Percentiles rank a stretch among this genome's conserved stretches.
phyloP scores from a whole-genome alignment of 352 stramenopile genomes.

The Phytopythium boreale region DNA sequence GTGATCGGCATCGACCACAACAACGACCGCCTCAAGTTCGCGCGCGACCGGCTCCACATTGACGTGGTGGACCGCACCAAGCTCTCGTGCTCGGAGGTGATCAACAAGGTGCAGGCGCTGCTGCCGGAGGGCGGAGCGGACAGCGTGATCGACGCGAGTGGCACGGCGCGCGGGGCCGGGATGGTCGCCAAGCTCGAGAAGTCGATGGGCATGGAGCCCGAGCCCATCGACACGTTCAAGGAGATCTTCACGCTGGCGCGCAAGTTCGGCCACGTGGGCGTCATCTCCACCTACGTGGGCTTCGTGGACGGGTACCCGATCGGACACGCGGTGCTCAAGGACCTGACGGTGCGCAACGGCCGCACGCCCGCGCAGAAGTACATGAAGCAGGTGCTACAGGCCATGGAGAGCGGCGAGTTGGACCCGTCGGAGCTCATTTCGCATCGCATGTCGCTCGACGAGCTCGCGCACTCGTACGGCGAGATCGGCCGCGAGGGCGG shows the following conservation, averaged over 20 bases:
- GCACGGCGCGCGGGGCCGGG: slow-evolving; percentile 25
- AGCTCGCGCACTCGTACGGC: slow-evolving; percentile 47
- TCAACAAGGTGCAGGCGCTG: slow-evolving; percentile 44
- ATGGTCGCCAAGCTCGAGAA: slow-evolving; percentile 46
- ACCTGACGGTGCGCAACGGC: slow-evolving; percentile 48
- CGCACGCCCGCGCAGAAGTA: slow-evolving; percentile 54
- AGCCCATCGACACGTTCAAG: slow-evolving; percentile 53
- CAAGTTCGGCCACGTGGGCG: slow-evolving; percentile 53
- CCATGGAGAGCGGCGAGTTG: slow-evolving; percentile 50
- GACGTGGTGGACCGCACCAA: slow-evolving; percentile 59
- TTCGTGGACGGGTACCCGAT: slow-evolving; percentile 46
- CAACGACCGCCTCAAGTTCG: slow-evolving; percentile 49
- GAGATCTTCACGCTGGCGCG: slow-evolving; percentile 53
- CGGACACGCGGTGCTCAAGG: slow-evolving; percentile 59
- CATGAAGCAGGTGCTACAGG: slow-evolving; percentile 48
- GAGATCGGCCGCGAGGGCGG: slow-evolving; percentile 58
- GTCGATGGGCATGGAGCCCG: slow-evolving; percentile 44
- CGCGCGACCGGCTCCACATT: slow-evolving; percentile 53
- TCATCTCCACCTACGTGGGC: slow-evolving; percentile 54
- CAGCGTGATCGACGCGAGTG: slow-evolving; percentile 51
- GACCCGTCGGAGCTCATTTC: slow-evolving; percentile 55
- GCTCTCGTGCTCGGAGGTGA: slow-evolving; percentile 42
- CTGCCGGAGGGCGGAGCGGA: slow-evolving; percentile 51
- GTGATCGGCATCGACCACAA: slow-evolving; percentile 56
- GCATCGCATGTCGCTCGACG: slow-evolving; percentile 51